phyloP scores from a whole-genome alignment of 768 basidiomycete species.

The Phallus indusiatus region DNA sequence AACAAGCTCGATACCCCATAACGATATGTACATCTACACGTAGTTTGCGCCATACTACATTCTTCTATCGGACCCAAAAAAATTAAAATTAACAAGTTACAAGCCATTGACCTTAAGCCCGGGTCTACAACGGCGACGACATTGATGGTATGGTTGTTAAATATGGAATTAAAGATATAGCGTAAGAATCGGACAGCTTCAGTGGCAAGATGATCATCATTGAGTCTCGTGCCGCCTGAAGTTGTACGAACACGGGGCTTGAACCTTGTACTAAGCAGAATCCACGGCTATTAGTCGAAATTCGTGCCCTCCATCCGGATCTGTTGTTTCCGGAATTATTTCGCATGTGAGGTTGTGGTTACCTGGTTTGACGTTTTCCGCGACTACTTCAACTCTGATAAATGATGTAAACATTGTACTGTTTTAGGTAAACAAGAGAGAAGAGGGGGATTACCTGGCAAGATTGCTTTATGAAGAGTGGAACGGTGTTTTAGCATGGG shows the following conservation, averaged over 20 bases:
- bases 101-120: no score
- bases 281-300: constrained; percentile 8
- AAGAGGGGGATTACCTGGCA: not conserved
- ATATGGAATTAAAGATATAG: no score
- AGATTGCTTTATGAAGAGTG: not conserved
- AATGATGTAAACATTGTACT: not conserved
- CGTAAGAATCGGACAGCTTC: no score
- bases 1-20: no score
- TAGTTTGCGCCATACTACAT: no score
- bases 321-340: not conserved
- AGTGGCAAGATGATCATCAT: no score
- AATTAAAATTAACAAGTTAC: no score
- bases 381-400: not conserved
- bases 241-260: not conserved
- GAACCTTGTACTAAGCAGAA: not conserved
- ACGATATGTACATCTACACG: no score
- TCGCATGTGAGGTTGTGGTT: constrained; percentile 4
- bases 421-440: not conserved
- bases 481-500: not conserved
- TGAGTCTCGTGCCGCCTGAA: no score
- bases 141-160: no score
- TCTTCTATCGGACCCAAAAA: no score
- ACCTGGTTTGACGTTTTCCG: not conserved
- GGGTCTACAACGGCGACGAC: no score
- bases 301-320: constrained; percentile 6